A percentile compares a stretch with the other conserved stretches of the same genome.
These are phyloP conservation scores for Amanita jacksonii DNA, from an alignment of 768 basidiomycete genomes.

Conservation along the genomic window DNA sequence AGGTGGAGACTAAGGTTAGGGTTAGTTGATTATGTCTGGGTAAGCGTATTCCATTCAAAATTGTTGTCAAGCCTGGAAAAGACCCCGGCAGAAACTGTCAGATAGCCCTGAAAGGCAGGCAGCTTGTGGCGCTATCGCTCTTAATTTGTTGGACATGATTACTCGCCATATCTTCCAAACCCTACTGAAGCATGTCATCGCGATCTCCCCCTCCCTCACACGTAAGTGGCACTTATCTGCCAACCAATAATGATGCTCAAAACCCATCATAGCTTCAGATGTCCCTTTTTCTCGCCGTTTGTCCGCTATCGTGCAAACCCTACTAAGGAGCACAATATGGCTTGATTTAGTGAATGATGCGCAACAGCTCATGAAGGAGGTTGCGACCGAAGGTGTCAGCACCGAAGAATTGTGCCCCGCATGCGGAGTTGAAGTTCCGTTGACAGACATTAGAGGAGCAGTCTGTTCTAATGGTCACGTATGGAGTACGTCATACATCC, in stretches of 20 bases:
- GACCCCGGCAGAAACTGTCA: no score
- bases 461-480: constrained; percentile 62
- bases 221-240: no score
- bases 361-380: constrained; percentile 23
- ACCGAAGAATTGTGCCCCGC: constrained; percentile 63
- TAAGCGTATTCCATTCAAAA: constrained; percentile 14
- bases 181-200: not conserved
- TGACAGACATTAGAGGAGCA: constrained; percentile 51
- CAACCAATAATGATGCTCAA: no score
- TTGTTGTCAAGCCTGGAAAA: not conserved
- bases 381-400: constrained; percentile 21
- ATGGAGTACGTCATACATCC: constrained; percentile 49
- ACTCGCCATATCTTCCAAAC: no score
- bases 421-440: constrained; percentile 49
- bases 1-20: constrained; percentile 48
- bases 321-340: constrained; percentile 25
- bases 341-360: constrained; percentile 29
- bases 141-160: not conserved
- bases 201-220: not conserved
- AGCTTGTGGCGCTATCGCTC: no score
- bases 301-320: not conserved
- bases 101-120: no score
- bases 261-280: constrained; percentile 55
- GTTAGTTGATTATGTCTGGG: constrained; percentile 42
- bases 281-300: not conserved